These are phyloP conservation scores for Populus davidiana DNA, from an alignment of 345 rosid species.

Conservation along the genomic window DNA sequence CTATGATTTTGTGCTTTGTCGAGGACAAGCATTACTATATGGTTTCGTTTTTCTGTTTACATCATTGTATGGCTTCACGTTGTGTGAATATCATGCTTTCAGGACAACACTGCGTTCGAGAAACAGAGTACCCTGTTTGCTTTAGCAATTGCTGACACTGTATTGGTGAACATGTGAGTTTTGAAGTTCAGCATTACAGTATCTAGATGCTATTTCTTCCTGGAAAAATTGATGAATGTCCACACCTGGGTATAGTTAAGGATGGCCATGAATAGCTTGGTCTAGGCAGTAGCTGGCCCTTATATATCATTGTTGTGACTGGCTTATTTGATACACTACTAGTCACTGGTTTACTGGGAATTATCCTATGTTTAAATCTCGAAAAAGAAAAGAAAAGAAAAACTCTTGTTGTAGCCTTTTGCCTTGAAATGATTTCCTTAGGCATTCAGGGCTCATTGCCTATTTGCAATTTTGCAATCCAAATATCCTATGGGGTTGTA, in stretches of 20 bases:
- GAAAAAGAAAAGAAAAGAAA: no score
- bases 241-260: neutral
- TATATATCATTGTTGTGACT: neutral
- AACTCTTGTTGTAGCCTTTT: neutral
- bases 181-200: neutral
- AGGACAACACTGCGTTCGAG: slow-evolving; percentile 81
- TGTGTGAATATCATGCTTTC: slow-evolving; percentile 11
- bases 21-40: neutral
- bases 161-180: neutral
- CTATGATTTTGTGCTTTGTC: neutral
- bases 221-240: neutral
- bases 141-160: slow-evolving; percentile 18
- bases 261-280: neutral
- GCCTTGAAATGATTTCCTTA: neutral
- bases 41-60: neutral
- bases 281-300: neutral
- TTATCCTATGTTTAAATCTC: no score
- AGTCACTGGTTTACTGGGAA: neutral
- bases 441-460: neutral
- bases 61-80: neutral
- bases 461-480: neutral
- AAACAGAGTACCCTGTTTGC: slow-evolving; percentile 71
- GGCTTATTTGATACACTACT: neutral
- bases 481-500: neutral
- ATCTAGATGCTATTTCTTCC: neutral